A percentile compares a stretch with the other conserved stretches of the same genome.
phyloP scores from a whole-genome alignment of 2,329 filamentous ascomycete genomes.

The Apiospora pterosperma region DNA sequence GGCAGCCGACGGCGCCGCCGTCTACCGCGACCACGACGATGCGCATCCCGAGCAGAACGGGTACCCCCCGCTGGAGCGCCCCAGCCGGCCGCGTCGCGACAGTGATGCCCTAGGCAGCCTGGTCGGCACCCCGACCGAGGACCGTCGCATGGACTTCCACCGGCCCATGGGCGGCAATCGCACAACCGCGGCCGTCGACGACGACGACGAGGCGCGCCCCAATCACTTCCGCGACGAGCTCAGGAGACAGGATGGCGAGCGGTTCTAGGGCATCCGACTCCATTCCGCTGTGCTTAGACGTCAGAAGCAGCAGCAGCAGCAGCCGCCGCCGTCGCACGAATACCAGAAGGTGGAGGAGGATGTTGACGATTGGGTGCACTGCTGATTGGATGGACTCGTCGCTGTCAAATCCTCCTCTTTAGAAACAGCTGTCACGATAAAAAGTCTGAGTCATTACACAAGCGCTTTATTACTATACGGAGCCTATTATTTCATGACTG shows the following conservation, averaged over 20 bases:
- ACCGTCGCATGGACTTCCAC: constrained; percentile 36
- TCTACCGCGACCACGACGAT: constrained; percentile 36
- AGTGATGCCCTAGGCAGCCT: constrained; percentile 49
- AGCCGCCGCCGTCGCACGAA: neutral
- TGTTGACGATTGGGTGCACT: neutral
- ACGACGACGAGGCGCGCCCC: constrained; percentile 3
- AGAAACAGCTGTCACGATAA: neutral
- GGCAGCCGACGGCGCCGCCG: constrained; percentile 22
- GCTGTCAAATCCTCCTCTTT: no score
- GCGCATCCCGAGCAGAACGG: constrained; percentile 18
- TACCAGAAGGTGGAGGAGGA: neutral
- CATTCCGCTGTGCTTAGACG: neutral
- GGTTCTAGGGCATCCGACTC: constrained; percentile 19
- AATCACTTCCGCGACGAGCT: constrained; percentile 51
- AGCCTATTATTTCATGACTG: neutral
- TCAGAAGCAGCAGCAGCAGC: neutral
- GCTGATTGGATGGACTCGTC: neutral
- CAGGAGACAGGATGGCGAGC: constrained; percentile 41
- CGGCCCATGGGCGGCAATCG: constrained; percentile 14
- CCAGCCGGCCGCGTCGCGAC: constrained; percentile 30
- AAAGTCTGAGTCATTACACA: neutral
- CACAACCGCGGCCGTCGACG: constrained; percentile 13
- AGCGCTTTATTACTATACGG: no score
- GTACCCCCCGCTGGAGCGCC: neutral
- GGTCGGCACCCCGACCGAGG: constrained; percentile 42